Evolutionary conservation across 2,329 filamentous ascomycete species (phyloP), one percentile per base, ranked within the genome.

Genomic region (Talaromyces pinophilus): DNA sequence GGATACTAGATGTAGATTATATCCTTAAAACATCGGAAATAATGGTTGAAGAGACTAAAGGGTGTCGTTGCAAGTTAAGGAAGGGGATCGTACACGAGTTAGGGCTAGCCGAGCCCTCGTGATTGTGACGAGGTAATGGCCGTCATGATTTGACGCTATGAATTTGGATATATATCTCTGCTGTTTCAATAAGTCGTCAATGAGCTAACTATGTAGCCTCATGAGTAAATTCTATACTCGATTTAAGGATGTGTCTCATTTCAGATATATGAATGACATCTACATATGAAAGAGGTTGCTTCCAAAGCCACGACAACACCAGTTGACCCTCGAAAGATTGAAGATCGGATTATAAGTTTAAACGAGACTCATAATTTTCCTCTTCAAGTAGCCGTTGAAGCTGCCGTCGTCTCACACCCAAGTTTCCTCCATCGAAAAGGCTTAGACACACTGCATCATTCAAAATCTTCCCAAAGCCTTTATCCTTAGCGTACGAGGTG

Each of bases 391-490:
- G 38, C 2, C 22, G 38, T 15, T 85, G 80, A 64, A 85, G 69
- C 65, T 84, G 80, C 33, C 83, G 75, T 62, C 83, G 78, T 48
- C 84, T 74, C 6, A 86, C 80, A 0, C 84, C 84, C 11, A 86
- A 78, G 71, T 86, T 86, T 0, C 84, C 84, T 0, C 84, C 83
- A 67, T 86, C 84, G 64, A 86, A 86, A 28, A 82, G 80, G 2
- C 83, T 82, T 61, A 85, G 67, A 3, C 78, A 80, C 67, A 82
- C 76, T 0, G 81, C 83, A 67, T 80, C 79, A 42, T 81, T 81
- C 30, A 84, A 70, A 13, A 84, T 69, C 28, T 78, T 75, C 1
- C 77, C 71, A 68, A 85, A 85, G 1, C 79, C 80, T 66, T 79
- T 75, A 33, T 78, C 75, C 5, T 72, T 72, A 25, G 78, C 75